Conservation (phyloP, 2,329 filamentous ascomycete genomes). For the Apiospora rasikravindrae region DNA sequence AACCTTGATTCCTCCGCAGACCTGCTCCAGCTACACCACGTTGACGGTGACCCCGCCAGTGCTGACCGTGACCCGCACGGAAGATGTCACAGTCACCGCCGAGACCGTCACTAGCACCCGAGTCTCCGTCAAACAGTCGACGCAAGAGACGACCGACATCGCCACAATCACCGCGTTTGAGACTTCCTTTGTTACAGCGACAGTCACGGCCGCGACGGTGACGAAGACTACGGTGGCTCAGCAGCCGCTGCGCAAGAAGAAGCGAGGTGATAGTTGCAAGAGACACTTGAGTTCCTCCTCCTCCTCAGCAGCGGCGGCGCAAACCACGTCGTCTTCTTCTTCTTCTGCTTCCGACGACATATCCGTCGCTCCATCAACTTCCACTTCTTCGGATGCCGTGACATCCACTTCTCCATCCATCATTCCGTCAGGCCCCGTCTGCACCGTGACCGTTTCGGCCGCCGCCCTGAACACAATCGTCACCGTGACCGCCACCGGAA, state of each 20-base stretch:
- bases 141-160: too few species aligned
- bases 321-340: not conserved
- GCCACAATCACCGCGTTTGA: too few species aligned
- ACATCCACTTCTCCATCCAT: too few species aligned
- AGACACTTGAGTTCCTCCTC: too few species aligned
- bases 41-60: conserved; percentile 3
- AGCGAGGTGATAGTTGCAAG: not conserved
- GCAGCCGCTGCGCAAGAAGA: not conserved
- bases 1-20: not conserved
- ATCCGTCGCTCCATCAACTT: too few species aligned
- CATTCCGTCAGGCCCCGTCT: not conserved
- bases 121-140: too few species aligned
- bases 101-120: too few species aligned
- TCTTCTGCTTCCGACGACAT: too few species aligned
- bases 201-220: too few species aligned
- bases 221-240: not conserved
- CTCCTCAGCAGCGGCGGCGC: not conserved
- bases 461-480: not conserved
- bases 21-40: conserved; percentile 8
- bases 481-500: not conserved
- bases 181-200: too few species aligned
- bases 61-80: not conserved
- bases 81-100: too few species aligned
- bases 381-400: too few species aligned
- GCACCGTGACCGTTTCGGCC: not conserved